These are phyloP conservation scores for Paramecium sonneborni DNA, from an alignment of 73 alveolate species.

Conservation along the genomic window DNA sequence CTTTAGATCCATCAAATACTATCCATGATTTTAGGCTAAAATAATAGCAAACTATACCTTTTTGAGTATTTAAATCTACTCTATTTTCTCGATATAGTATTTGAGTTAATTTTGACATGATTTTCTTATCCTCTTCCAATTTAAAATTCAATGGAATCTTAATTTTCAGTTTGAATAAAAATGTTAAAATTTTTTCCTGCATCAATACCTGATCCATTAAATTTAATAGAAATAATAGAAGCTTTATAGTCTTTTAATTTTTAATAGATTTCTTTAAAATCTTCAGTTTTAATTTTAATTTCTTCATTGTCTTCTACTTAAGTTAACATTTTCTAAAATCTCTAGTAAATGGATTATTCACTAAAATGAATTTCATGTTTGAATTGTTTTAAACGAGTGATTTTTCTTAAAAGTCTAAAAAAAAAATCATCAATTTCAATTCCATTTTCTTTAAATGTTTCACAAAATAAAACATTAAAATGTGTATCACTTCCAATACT, in stretches of 20 bases:
- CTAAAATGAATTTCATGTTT: conserved; percentile 5
- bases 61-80: conserved; percentile 8
- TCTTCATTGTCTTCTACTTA: background rate
- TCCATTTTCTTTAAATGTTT: background rate
- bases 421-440: background rate
- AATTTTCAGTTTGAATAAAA: background rate
- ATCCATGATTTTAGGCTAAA: conserved; percentile 33
- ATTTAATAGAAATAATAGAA: background rate
- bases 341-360: background rate
- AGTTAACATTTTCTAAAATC: background rate
- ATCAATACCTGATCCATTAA: conserved; percentile 17
- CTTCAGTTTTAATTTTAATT: background rate
- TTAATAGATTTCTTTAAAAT: background rate
- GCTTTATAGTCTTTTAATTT: background rate
- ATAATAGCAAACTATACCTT: background rate
- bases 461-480: conserved; percentile 3
- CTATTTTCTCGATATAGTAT: conserved; percentile 61
- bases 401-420: background rate
- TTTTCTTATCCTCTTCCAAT: conserved; percentile 49
- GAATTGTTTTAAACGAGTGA: background rate
- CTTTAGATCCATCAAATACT: conserved; percentile 57
- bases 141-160: conserved; percentile 2
- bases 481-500: conserved; percentile 59
- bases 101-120: conserved; percentile 44
- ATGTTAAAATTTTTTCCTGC: background rate